These are phyloP conservation scores for Leishmania lainsoni DNA, from an alignment of 208 protist genomes.

Conservation along the genomic window DNA sequence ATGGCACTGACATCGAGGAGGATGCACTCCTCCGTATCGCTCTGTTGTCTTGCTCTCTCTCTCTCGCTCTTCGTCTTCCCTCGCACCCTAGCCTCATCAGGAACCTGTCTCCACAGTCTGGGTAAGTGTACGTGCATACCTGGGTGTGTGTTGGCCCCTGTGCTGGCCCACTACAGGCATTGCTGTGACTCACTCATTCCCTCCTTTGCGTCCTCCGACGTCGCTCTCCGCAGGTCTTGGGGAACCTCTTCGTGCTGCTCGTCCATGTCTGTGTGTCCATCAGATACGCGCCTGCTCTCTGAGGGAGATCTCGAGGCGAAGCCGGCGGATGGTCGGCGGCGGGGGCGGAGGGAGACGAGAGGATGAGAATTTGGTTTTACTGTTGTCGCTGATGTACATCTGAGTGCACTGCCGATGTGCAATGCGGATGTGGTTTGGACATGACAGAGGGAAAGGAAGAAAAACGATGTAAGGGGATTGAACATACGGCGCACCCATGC, in stretches of 20 bases:
- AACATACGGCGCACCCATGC: background rate
- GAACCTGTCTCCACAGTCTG: background rate
- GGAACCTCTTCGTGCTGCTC: background rate
- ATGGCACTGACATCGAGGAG: background rate
- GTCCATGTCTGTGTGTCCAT: background rate
- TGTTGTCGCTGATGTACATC: background rate
- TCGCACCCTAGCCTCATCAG: background rate
- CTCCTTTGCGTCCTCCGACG: background rate
- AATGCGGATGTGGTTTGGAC: background rate
- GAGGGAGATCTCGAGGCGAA: background rate
- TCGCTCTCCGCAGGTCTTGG: background rate
- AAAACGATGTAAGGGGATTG: background rate
- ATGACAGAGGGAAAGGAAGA: background rate
- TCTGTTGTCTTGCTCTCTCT: background rate
- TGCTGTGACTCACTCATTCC: background rate
- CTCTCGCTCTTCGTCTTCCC: background rate
- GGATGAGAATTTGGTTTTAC: background rate
- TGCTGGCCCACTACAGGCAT: background rate
- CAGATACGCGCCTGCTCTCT: background rate
- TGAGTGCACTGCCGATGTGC: background rate
- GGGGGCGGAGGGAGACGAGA: background rate
- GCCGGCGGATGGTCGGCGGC: background rate
- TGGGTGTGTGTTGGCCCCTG: background rate
- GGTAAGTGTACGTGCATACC: background rate
- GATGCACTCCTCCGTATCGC: background rate